Evolutionary conservation across 768 basidiomycete genomes (phyloP).

Genomic region (Pisolithus orientalis): DNA sequence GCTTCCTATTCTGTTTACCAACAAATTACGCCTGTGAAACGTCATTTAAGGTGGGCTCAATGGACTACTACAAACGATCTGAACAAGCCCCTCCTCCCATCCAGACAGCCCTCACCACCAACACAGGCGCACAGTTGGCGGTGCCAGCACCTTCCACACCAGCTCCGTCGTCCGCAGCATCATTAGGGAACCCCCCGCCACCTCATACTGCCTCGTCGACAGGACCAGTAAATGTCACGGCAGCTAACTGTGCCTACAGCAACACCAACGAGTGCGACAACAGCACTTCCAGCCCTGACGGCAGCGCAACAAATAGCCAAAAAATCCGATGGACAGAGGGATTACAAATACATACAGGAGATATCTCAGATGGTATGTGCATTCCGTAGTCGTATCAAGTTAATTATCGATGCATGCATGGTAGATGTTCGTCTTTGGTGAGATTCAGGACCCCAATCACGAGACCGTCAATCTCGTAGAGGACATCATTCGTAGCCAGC

Average conservation of each 20-base stretch:
- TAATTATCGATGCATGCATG: neutral
- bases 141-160: neutral
- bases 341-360: constrained; percentile 88
- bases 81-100: neutral
- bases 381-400: neutral
- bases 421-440: constrained; percentile 98
- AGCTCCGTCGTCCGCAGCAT: neutral
- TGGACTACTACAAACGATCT: neutral
- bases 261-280: constrained; percentile 2
- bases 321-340: constrained; percentile 31
- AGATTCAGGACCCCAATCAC: constrained; percentile 82
- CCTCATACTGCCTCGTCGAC: neutral
- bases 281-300: constrained; percentile 3
- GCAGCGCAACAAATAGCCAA: constrained; percentile 4
- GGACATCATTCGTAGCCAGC: constrained; percentile 85
- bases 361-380: constrained; percentile 84
- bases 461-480: constrained; percentile 94
- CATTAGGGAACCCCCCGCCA: neutral
- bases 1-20: too few relatives aligned
- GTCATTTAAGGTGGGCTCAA: neutral
- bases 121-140: neutral
- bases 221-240: neutral
- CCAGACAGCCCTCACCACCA: neutral
- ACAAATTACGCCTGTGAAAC: too few relatives aligned
- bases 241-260: constrained; percentile 1